Evolutionary conservation across 139 green algal genomes (phyloP).

Genomic region (Gonium pectorale): DNA sequence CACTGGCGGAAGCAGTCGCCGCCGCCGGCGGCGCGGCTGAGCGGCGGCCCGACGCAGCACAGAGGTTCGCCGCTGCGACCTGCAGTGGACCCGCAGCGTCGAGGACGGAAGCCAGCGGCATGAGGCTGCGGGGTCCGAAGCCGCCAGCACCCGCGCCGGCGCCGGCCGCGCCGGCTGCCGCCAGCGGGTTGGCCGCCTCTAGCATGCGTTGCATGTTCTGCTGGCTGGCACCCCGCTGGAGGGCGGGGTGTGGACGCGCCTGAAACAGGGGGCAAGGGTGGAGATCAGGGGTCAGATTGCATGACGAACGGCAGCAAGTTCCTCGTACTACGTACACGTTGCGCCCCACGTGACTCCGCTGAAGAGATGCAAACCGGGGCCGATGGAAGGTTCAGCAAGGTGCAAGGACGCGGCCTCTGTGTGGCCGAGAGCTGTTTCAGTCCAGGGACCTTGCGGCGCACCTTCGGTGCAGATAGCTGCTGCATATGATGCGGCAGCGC

Average conservation of each 20-base stretch:
- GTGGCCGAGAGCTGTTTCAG: too few relatives aligned
- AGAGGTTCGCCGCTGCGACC: constrained; percentile 20
- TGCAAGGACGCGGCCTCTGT: too few relatives aligned
- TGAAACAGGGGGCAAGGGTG: neutral
- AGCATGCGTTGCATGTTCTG: constrained; percentile 35
- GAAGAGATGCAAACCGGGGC: too few relatives aligned
- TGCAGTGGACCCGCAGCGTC: constrained; percentile 4
- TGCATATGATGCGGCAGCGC: neutral
- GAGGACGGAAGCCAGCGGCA: constrained; percentile 5
- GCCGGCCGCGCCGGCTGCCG: neutral
- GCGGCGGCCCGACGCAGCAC: constrained; percentile 18
- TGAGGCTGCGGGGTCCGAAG: neutral
- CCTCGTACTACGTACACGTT: too few relatives aligned
- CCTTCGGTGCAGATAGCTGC: constrained; percentile 39
- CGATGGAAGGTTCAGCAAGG: neutral
- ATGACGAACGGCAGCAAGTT: neutral
- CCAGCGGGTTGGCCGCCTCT: constrained; percentile 8
- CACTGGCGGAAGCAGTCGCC: neutral
- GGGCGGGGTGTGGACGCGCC: constrained; percentile 19
- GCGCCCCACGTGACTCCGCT: too few relatives aligned
- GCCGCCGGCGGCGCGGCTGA: neutral
- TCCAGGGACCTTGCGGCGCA: too few relatives aligned
- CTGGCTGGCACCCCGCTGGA: constrained; percentile 7
- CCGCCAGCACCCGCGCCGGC: neutral
- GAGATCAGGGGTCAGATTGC: neutral